These are phyloP conservation scores for Penicillium psychrosexuale DNA, from an alignment of 2,329 filamentous ascomycete species.

Conservation along the genomic window DNA sequence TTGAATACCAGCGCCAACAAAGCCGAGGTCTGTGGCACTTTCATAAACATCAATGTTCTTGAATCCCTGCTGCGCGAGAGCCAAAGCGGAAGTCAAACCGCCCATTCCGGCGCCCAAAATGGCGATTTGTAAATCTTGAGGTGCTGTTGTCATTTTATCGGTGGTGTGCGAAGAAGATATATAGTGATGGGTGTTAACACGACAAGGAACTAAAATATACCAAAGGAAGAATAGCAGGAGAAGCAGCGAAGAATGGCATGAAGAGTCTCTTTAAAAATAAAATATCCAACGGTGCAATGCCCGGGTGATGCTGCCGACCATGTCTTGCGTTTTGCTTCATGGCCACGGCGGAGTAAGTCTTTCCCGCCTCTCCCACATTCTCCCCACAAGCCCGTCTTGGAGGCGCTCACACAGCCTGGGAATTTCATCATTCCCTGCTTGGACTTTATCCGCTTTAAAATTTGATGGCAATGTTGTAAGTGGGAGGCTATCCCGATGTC, in stretches of 20 bases:
- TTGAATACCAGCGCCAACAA: constrained; percentile 82
- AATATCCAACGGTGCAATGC: neutral
- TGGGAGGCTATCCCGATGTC: neutral
- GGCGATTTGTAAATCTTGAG: constrained; percentile 43
- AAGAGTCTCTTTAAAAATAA: constrained; percentile 10
- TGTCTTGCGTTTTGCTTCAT: constrained; percentile 3
- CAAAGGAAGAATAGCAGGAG: neutral
- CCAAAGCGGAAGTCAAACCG: constrained; percentile 67
- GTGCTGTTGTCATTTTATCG: constrained; percentile 26
- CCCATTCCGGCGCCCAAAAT: constrained; percentile 66
- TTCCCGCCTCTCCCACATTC: constrained; percentile 25
- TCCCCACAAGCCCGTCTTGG: constrained; percentile 16
- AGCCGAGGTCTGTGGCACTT: constrained; percentile 68
- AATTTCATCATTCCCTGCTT: constrained; percentile 5
- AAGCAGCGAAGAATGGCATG: neutral
- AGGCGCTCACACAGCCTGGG: neutral
- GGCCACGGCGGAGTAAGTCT: constrained; percentile 21
- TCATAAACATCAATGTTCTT: constrained; percentile 71
- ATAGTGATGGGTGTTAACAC: neutral
- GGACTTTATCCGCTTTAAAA: constrained; percentile 16
- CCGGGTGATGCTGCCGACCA: constrained; percentile 10
- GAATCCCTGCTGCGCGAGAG: constrained; percentile 74
- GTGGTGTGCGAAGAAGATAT: constrained; percentile 2
- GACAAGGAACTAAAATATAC: neutral
- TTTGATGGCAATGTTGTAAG: neutral